Percentiles rank a stretch among this genome's conserved stretches.
Evolutionary conservation across 768 basidiomycete species (phyloP).

Genomic region (Pleurotus tuber-regium): DNA sequence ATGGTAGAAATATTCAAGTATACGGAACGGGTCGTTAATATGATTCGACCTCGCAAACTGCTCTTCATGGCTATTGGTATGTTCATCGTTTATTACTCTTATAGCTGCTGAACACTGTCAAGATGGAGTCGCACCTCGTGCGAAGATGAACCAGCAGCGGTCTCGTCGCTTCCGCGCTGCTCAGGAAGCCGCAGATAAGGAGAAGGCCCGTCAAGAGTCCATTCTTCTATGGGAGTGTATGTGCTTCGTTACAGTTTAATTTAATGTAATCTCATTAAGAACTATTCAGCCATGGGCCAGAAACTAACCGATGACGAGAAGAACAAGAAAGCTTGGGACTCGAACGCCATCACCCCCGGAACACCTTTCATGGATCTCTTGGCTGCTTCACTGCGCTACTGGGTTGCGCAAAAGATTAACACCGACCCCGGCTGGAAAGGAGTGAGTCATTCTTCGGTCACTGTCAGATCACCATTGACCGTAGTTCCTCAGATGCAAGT

Average conservation of each 20-base stretch:
- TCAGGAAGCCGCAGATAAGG: constrained; percentile 94
- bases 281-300: constrained; percentile 86
- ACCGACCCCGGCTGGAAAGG: constrained; percentile 95
- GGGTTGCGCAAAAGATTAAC: constrained; percentile 95
- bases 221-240: constrained; percentile 83
- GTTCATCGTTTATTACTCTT: constrained; percentile 22
- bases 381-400: constrained; percentile 86
- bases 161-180: constrained; percentile 93
- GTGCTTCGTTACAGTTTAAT: constrained; percentile 14
- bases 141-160: constrained; percentile 99
- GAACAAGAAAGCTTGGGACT: constrained; percentile 89
- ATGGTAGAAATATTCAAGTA: constrained; percentile 97
- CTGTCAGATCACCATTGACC: neutral
- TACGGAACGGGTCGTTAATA: constrained; percentile 95
- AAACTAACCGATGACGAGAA: constrained; percentile 76
- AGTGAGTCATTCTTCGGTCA: constrained; percentile 38
- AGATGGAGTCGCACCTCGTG: constrained; percentile 98
- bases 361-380: constrained; percentile 98
- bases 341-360: constrained; percentile 97
- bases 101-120: too few relatives aligned
- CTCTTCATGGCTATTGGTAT: constrained; percentile 98
- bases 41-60: constrained; percentile 92
- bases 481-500: constrained; percentile 86
- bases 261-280: neutral
- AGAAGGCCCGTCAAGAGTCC: constrained; percentile 80